Evolutionary conservation across 1,284 basidiomycete genomes (phyloP), one percentile per base, ranked within the genome.

Genomic region (Ganoderma leucocontextum): DNA sequence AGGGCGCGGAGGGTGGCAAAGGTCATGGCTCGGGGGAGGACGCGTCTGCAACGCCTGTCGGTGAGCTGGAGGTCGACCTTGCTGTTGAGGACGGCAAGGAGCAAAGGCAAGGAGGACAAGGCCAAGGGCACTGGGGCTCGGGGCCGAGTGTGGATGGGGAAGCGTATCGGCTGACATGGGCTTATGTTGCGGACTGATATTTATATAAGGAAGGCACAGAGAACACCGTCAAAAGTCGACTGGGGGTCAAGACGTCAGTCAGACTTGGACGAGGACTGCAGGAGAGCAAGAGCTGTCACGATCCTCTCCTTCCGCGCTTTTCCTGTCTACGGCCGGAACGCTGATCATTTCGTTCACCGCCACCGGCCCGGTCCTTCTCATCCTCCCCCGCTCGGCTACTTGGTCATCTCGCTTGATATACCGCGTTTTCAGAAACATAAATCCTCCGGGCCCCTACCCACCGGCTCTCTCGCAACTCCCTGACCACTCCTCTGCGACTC

Each of bases 1-100:
- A 92, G 85, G 29, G 87, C 86, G 66, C 86, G 86, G 64, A 93
- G 85, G 64, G 84, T 82, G 22, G 87, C 82, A 73, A 93, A 89
- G 58, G 91, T 89, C 87, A 81, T 82, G 36, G 39, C 63, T 69
- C 64, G 61, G 39, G 29, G 10, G 53, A 8, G 58, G 58, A 2
- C 4, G 61, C 10, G 57, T 59, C 8, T 9, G 22, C 9, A 36
- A 4, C n/a, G 38, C 35, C 36, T 15, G 15, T 22, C 22, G 57
- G 12, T 41, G 57, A 59, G 57, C 12, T 12, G 57, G 22, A 39
- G 19, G 57, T 25, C 10, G 7, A 8, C 19, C 38, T 41, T 36
- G 57, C 22, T 39, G 57, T 41, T 0, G 10, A 19, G 57, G 57
- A 36, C 10, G 52, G 44, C 19, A 22, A 29, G 36, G 38, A 53